Percentiles rank a stretch among this genome's conserved stretches.
Conservation (phyloP, 306 rosid genomes). For the Morella rubra region DNA sequence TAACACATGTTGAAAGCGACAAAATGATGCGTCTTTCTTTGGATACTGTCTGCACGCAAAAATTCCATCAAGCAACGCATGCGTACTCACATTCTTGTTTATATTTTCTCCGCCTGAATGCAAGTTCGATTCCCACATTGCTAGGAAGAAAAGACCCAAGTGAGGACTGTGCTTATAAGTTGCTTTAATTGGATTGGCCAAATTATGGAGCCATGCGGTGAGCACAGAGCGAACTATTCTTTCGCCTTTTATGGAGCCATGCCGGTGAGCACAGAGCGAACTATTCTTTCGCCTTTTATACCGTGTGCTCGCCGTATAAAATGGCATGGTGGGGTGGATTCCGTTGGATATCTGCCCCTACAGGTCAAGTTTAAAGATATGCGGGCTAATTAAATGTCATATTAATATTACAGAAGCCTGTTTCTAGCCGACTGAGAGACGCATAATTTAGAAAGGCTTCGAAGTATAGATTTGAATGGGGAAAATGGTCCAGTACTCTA, state of each 20-base stretch:
- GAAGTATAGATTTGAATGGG: too few species aligned
- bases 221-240: constrained; percentile 25
- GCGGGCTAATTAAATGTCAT: too few species aligned
- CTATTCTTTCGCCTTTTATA: constrained; percentile 29
- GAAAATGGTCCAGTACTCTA: too few species aligned
- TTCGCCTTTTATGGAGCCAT: not conserved
- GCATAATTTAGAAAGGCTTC: too few species aligned
- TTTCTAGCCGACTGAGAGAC: too few species aligned
- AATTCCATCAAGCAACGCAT: not conserved
- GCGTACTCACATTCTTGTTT: not conserved
- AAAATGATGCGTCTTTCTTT: too few species aligned
- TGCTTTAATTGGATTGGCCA: not conserved
- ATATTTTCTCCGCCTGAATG: too few species aligned
- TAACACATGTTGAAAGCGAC: too few species aligned
- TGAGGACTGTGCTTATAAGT: not conserved
- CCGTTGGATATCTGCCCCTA: not conserved
- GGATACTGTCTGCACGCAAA: not conserved
- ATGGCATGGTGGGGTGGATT: not conserved
- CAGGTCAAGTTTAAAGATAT: not conserved
- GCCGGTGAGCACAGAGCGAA: constrained; percentile 22
- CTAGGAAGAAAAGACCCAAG: not conserved
- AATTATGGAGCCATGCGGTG: not conserved
- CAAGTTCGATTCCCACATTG: not conserved
- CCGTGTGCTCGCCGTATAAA: not conserved
- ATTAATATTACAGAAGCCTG: too few species aligned